Conservation (phyloP, 2,329 filamentous ascomycete genomes). For the Penicillium capsulatum region DNA sequence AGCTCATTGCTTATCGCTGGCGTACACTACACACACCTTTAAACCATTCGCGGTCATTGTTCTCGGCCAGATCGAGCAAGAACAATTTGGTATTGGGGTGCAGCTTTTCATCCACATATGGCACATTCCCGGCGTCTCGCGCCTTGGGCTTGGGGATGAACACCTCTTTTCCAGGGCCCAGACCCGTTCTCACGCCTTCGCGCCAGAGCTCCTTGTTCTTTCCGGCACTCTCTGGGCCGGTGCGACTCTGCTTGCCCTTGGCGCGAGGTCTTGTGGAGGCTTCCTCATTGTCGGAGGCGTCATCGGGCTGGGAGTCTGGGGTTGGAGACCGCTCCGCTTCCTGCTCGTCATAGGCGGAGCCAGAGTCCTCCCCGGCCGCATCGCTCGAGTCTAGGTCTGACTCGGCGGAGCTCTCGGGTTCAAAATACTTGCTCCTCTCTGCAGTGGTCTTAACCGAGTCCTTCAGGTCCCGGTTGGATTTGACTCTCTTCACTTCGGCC, state of each 20-base stretch:
- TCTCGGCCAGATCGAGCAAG: slow-evolving; percentile 53
- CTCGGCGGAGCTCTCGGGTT: slow-evolving; percentile 36
- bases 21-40: slow-evolving; percentile 48
- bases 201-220: slow-evolving; percentile 54
- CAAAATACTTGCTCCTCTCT: slow-evolving; percentile 52
- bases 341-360: slow-evolving; percentile 38
- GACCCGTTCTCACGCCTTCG: slow-evolving; percentile 51
- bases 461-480: slow-evolving; percentile 21
- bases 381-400: slow-evolving; percentile 52
- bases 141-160: slow-evolving; percentile 62
- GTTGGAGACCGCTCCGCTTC: slow-evolving; percentile 7
- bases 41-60: slow-evolving; percentile 62
- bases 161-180: slow-evolving; percentile 57
- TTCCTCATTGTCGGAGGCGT: slow-evolving; percentile 15
- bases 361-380: slow-evolving; percentile 74
- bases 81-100: slow-evolving; percentile 63
- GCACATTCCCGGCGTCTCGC: slow-evolving; percentile 55
- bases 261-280: background rate
- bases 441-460: slow-evolving; percentile 35
- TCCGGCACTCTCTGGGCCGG: slow-evolving; percentile 1
- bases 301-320: slow-evolving; percentile 6
- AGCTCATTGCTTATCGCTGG: slow-evolving; percentile 7
- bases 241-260: slow-evolving; percentile 8
- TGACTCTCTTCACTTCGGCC: slow-evolving; percentile 32
- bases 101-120: slow-evolving; percentile 55